Percentiles rank a stretch among this genome's conserved stretches.
Evolutionary conservation across 345 rosid species (phyloP).

Genomic region (Viola odorata): DNA sequence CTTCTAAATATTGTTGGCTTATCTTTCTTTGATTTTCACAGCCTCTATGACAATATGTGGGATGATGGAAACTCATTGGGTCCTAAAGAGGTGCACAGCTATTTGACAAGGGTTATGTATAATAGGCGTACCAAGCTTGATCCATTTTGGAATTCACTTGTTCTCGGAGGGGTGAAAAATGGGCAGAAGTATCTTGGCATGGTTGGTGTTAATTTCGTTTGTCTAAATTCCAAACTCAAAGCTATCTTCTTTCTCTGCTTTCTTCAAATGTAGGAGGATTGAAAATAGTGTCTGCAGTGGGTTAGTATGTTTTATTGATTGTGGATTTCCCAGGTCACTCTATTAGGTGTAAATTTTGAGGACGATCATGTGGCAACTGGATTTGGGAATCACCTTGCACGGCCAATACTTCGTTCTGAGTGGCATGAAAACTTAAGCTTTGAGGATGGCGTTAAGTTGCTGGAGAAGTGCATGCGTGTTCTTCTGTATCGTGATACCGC

Average conservation of each 20-base stretch:
- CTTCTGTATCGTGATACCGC: constrained; percentile 96
- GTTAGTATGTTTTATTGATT: neutral
- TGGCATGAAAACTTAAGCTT: constrained; percentile 85
- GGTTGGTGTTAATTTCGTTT: constrained; percentile 36
- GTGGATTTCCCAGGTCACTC: constrained; percentile 51
- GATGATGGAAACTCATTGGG: no score
- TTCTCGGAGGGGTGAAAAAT: constrained; percentile 93
- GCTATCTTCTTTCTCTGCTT: neutral
- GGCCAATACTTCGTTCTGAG: constrained; percentile 92
- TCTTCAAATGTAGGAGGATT: neutral
- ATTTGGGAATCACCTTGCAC: constrained; percentile 93
- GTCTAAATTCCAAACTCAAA: neutral
- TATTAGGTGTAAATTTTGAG: constrained; percentile 92
- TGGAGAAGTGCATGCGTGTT: constrained; percentile 98
- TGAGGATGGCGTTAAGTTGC: constrained; percentile 84
- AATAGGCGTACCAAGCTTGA: no score
- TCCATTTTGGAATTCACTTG: constrained; percentile 3
- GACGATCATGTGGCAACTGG: constrained; percentile 95
- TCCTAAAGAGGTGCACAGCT: no score
- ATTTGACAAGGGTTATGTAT: no score
- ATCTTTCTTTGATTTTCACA: no score
- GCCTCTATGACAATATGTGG: no score
- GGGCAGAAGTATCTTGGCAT: constrained; percentile 92
- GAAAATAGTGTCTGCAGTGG: neutral
- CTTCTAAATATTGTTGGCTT: no score